Conservation (phyloP, 805 yeast genomes). For the Sungouiella blattae region DNA sequence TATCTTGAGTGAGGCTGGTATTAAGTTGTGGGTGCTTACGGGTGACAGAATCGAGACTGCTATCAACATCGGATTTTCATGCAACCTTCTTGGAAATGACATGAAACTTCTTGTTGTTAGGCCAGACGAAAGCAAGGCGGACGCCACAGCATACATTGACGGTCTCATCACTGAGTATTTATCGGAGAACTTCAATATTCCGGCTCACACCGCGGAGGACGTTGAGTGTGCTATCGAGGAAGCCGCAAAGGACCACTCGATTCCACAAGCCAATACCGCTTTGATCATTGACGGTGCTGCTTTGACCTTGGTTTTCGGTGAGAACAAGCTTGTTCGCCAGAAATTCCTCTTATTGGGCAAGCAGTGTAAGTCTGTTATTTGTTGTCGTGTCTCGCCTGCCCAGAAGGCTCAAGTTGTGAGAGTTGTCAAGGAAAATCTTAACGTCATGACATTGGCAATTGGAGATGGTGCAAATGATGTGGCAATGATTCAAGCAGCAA, state of each 20-base stretch:
- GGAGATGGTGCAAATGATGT: slow-evolving; percentile 90
- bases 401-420: slow-evolving; percentile 76
- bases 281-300: slow-evolving; percentile 83
- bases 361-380: slow-evolving; percentile 72
- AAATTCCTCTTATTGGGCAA: slow-evolving; percentile 64
- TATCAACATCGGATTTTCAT: slow-evolving; percentile 80
- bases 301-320: slow-evolving; percentile 49
- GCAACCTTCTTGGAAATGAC: slow-evolving; percentile 70
- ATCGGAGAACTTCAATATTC: slow-evolving; percentile 45
- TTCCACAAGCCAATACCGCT: slow-evolving; percentile 66
- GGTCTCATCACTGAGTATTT: slow-evolving; percentile 46
- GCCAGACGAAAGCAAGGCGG: slow-evolving; percentile 29
- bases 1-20: slow-evolving; percentile 68
- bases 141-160: slow-evolving; percentile 34
- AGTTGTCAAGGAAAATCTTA: slow-evolving; percentile 58
- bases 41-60: slow-evolving; percentile 92
- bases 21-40: slow-evolving; percentile 80
- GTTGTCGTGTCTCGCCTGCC: slow-evolving; percentile 82
- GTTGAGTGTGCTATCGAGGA: slow-evolving; percentile 49
- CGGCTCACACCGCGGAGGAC: slow-evolving; percentile 42
- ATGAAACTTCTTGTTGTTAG: slow-evolving; percentile 70
- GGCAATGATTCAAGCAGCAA: slow-evolving; percentile 84
- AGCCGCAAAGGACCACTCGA: slow-evolving; percentile 53
- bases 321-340: slow-evolving; percentile 38
- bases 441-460: slow-evolving; percentile 75